These are phyloP conservation scores for Annulohypoxylon truncatum DNA, from an alignment of 2,329 filamentous ascomycete species.

Conservation along the genomic window DNA sequence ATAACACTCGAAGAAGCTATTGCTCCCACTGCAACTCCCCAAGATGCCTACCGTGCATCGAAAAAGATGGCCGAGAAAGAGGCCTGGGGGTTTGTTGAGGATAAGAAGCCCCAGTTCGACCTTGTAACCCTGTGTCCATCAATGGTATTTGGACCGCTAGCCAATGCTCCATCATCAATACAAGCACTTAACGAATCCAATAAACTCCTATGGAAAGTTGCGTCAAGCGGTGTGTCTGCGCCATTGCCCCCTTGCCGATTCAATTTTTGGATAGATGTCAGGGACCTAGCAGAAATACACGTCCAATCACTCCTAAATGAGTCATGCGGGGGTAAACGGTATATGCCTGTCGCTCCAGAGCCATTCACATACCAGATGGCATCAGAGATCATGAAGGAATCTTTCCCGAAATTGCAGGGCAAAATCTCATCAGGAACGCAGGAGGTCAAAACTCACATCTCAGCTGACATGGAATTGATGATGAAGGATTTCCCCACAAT, in stretches of 20 bases:
- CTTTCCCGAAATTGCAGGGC: slow-evolving; percentile 2
- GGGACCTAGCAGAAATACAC: slow-evolving; percentile 18
- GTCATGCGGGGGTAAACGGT: slow-evolving; percentile 10
- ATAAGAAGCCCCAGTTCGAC: slow-evolving; percentile 24
- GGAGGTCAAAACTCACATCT: background rate
- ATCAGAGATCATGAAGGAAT: slow-evolving; percentile 10
- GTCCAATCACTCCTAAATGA: slow-evolving; percentile 12
- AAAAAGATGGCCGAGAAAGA: slow-evolving; percentile 14
- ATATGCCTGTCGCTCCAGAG: slow-evolving; percentile 14
- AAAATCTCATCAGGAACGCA: background rate
- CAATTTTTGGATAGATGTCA: slow-evolving; percentile 26
- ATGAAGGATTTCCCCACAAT: slow-evolving; percentile 6
- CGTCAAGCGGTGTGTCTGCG: slow-evolving; percentile 5
- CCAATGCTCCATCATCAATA: slow-evolving; percentile 3
- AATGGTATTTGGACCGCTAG: slow-evolving; percentile 15
- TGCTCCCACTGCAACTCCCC: slow-evolving; percentile 10
- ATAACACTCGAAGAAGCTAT: slow-evolving; percentile 8
- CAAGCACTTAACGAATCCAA: slow-evolving; percentile 17
- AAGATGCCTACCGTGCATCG: slow-evolving; percentile 22
- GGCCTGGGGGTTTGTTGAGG: slow-evolving; percentile 14
- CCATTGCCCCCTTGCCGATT: slow-evolving; percentile 16
- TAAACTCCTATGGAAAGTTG: slow-evolving; percentile 12
- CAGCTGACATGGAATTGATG: background rate
- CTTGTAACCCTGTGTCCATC: slow-evolving; percentile 20
- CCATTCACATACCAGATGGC: slow-evolving; percentile 19